Conservation (phyloP, 192 early-diverging fungal species). For the Coemansia biformis region DNA sequence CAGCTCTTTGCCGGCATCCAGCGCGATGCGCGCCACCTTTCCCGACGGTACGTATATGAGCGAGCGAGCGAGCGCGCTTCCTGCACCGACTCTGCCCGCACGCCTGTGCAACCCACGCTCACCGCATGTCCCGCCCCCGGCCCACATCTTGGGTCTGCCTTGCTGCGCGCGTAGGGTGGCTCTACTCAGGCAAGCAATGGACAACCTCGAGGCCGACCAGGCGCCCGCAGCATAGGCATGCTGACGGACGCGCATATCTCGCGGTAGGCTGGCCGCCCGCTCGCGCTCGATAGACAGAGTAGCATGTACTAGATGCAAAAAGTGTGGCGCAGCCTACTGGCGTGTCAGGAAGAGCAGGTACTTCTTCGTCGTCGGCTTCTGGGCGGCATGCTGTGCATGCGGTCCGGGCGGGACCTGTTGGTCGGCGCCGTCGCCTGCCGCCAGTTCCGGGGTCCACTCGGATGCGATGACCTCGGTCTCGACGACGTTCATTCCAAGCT, state of each 20-base stretch:
- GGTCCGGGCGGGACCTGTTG: conserved; percentile 42
- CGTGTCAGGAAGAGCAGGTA: conserved; percentile 34
- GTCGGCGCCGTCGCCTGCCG: conserved; percentile 22
- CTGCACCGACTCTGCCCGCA: no score
- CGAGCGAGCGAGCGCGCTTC: no score
- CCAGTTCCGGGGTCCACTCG: conserved; percentile 27
- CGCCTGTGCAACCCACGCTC: no score
- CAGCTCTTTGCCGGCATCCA: conserved; percentile 26
- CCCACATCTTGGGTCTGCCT: no score
- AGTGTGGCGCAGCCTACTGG: conserved; percentile 3
- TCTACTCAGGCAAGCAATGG: conserved; percentile 12
- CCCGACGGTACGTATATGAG: conserved; percentile 20
- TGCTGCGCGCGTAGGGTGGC: conserved; percentile 4
- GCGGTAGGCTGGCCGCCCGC: no score
- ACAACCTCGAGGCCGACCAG: neutral
- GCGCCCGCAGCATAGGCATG: no score
- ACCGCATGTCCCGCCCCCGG: no score
- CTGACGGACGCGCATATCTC: no score
- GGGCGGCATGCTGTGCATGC: neutral
- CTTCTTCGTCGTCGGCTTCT: conserved; percentile 8
- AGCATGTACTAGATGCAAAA: no score
- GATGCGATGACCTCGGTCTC: conserved; percentile 26
- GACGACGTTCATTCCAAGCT: conserved; percentile 29
- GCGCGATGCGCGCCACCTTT: conserved; percentile 23
- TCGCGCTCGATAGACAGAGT: no score